Percentiles rank a stretch among this genome's conserved stretches.
Evolutionary conservation across 2,329 filamentous ascomycete genomes (phyloP).

Genomic region (Pseudogymnoascus sp.): DNA sequence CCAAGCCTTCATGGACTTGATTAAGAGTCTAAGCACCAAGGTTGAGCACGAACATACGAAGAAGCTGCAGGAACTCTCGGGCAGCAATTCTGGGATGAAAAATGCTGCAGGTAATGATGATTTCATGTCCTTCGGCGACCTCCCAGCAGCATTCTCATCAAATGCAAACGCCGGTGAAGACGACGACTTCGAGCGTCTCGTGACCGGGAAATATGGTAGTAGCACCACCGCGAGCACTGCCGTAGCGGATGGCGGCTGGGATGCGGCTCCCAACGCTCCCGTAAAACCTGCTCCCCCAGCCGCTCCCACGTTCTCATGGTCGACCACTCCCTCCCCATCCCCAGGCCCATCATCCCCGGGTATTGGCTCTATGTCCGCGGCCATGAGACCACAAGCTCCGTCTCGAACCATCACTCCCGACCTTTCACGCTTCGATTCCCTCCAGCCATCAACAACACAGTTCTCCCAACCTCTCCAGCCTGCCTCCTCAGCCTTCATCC

Average conservation of each 20-base stretch:
- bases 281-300: constrained; percentile 33
- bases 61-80: constrained; percentile 77
- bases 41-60: constrained; percentile 84
- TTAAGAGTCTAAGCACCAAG: constrained; percentile 67
- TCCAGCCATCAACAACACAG: constrained; percentile 53
- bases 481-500: constrained; percentile 30
- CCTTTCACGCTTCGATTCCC: constrained; percentile 44
- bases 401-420: constrained; percentile 55
- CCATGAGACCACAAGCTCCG: constrained; percentile 30
- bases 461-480: constrained; percentile 47
- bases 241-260: constrained; percentile 43
- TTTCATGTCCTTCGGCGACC: constrained; percentile 61
- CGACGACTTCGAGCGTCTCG: constrained; percentile 80
- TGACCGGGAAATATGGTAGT: constrained; percentile 59
- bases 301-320: constrained; percentile 55
- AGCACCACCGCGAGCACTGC: constrained; percentile 28
- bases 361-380: constrained; percentile 15
- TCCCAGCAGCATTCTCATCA: constrained; percentile 48
- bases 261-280: constrained; percentile 31
- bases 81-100: constrained; percentile 44
- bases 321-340: constrained; percentile 41
- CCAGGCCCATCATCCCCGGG: constrained; percentile 8
- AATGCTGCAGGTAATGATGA: constrained; percentile 49
- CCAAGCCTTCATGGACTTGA: constrained; percentile 79
- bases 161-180: constrained; percentile 47